Conservation (phyloP, 352 stramenopile species). For the Ophiocytium majus region DNA sequence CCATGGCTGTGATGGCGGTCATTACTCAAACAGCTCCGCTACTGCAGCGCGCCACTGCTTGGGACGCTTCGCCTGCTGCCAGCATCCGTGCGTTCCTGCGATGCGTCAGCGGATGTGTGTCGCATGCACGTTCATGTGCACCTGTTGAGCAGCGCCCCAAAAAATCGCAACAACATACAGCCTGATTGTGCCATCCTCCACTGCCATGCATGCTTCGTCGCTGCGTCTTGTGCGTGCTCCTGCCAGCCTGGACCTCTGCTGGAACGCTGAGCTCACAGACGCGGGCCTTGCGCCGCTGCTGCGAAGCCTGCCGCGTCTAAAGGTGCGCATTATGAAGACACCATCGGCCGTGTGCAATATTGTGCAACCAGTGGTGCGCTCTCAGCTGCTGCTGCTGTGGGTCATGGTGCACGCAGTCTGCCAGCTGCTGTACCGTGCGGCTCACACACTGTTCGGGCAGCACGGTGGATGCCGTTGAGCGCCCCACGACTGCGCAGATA, state of each 20-base stretch:
- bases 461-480: too few relatives aligned
- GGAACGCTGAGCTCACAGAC: not conserved
- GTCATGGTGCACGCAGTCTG: too few relatives aligned
- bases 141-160: not conserved
- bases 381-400: not conserved
- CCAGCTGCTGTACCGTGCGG: too few relatives aligned
- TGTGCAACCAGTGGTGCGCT: not conserved
- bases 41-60: too few relatives aligned
- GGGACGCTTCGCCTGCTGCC: not conserved
- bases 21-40: too few relatives aligned
- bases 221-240: not conserved
- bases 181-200: not conserved
- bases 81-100: not conserved
- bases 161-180: not conserved
- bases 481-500: too few relatives aligned
- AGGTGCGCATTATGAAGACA: not conserved
- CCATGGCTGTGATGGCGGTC: too few relatives aligned
- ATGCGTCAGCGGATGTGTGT: not conserved
- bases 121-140: too few relatives aligned
- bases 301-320: not conserved
- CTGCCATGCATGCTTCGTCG: not conserved
- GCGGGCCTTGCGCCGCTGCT: not conserved
- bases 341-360: not conserved
- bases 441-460: too few relatives aligned
- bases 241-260: not conserved